phyloP scores from a whole-genome alignment of 192 early-diverging fungal species.

The Podochytrium sp. region DNA sequence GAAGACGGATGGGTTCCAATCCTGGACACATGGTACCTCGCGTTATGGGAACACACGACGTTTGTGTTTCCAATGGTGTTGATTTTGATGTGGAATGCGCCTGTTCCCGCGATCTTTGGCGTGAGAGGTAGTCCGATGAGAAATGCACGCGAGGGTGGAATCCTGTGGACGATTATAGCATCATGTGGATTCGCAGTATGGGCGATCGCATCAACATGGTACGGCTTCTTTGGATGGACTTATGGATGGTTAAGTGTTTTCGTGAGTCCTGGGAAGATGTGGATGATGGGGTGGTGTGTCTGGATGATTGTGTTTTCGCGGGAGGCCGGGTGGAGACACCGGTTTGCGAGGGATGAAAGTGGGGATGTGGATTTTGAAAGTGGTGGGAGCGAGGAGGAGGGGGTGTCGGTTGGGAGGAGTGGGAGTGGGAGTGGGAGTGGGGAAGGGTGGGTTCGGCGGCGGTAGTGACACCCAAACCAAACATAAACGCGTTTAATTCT shows the following conservation, averaged over 20 bases:
- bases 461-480: no score
- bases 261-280: conserved; percentile 26
- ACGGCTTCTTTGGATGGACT: conserved; percentile 16
- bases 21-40: conserved; percentile 33
- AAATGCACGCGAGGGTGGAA: neutral
- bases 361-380: neutral
- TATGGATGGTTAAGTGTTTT: neutral
- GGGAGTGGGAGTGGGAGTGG: neutral
- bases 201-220: neutral
- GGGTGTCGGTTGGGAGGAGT: neutral
- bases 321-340: neutral
- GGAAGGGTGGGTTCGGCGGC: neutral
- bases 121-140: neutral
- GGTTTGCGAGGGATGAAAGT: neutral
- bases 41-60: conserved; percentile 35
- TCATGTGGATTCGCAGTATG: neutral
- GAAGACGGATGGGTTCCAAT: conserved; percentile 30
- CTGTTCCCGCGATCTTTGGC: no score
- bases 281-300: conserved; percentile 12
- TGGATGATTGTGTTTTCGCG: neutral
- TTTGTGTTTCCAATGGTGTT: conserved; percentile 31
- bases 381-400: neutral
- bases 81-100: conserved; percentile 5
- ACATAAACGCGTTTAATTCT: no score
- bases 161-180: neutral